A percentile compares a stretch with the other conserved stretches of the same genome.
Conservation (phyloP, 2,329 filamentous ascomycete genomes). For the Tolypocladium tropicale region DNA sequence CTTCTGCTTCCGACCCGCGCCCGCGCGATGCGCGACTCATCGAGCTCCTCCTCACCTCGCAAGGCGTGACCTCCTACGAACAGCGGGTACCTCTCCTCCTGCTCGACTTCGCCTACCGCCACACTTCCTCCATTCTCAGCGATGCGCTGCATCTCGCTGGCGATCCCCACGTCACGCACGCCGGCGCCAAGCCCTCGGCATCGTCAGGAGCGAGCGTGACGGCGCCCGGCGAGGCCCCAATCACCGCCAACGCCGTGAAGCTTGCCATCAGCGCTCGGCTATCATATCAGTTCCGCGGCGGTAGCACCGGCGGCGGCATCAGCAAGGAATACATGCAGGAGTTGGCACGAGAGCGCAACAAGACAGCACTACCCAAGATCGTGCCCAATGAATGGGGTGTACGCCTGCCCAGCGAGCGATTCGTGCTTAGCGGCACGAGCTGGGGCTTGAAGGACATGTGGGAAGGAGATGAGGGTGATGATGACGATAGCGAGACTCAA, state of each 20-base stretch:
- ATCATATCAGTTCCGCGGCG: slow-evolving; percentile 56
- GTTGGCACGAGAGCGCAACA: slow-evolving; percentile 62
- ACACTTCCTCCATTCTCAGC: slow-evolving; percentile 60
- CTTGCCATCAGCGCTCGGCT: slow-evolving; percentile 62
- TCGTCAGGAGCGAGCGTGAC: slow-evolving; percentile 37
- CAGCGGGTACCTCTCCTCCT: slow-evolving; percentile 73
- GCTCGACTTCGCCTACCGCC: slow-evolving; percentile 79
- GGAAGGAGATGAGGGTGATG: slow-evolving; percentile 34
- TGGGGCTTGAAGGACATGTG: slow-evolving; percentile 55
- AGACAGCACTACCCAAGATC: slow-evolving; percentile 52
- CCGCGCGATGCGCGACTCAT: slow-evolving; percentile 72
- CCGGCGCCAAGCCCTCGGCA: slow-evolving; percentile 40
- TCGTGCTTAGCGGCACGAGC: slow-evolving; percentile 54
- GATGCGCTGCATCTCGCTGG: slow-evolving; percentile 60
- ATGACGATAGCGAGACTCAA: slow-evolving; percentile 26
- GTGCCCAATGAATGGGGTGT: slow-evolving; percentile 58
- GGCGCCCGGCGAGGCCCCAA: slow-evolving; percentile 40
- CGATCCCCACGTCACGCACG: slow-evolving; percentile 55
- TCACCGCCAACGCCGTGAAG: slow-evolving; percentile 57
- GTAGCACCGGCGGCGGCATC: slow-evolving; percentile 40
- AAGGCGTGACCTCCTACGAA: slow-evolving; percentile 72
- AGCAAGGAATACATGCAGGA: slow-evolving; percentile 70
- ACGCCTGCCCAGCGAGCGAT: slow-evolving; percentile 55
- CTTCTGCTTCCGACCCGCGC: slow-evolving; percentile 37
- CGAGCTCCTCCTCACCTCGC: slow-evolving; percentile 68